A percentile compares a stretch with the other conserved stretches of the same genome.
phyloP scores from a whole-genome alignment of 179 eudicot genomes.

The Amaranthus tricolor region DNA sequence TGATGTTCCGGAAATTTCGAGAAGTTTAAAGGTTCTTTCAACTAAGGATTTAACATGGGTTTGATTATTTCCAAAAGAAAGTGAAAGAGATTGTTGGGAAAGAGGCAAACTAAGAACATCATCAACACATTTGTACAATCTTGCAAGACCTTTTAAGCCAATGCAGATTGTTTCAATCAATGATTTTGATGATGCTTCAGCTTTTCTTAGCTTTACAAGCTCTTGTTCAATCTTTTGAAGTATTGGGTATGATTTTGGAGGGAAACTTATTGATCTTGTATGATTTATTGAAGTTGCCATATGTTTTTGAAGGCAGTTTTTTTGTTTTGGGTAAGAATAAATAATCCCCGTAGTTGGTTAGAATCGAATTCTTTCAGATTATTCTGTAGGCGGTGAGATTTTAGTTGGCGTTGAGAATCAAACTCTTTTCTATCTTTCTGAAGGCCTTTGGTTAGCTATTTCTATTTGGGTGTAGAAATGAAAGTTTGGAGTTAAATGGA shows the following conservation, averaged over 20 bases:
- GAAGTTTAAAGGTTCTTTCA: conserved; percentile 28
- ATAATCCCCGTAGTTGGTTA: too few relatives aligned
- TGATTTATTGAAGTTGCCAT: conserved; percentile 9
- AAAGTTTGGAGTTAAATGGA: neutral
- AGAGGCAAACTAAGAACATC: conserved; percentile 42
- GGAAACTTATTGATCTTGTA: conserved; percentile 19
- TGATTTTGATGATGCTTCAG: conserved; percentile 25
- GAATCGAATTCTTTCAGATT: too few relatives aligned
- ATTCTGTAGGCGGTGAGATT: too few relatives aligned
- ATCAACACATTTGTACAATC: conserved; percentile 45
- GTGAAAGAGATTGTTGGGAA: conserved; percentile 30
- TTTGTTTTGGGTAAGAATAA: too few relatives aligned
- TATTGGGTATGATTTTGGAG: conserved; percentile 20
- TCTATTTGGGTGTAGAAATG: neutral
- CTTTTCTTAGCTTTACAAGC: conserved; percentile 3
- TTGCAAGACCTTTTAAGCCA: conserved; percentile 37
- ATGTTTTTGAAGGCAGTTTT: too few relatives aligned
- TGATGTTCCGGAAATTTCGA: conserved; percentile 19
- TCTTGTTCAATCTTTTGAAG: conserved; percentile 17
- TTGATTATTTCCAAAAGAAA: conserved; percentile 13
- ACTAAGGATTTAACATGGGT: conserved; percentile 18
- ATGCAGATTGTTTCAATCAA: conserved; percentile 29
- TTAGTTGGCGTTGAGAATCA: too few relatives aligned
- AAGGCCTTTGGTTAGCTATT: neutral
- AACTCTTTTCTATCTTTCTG: neutral